Evolutionary conservation across 1,284 basidiomycete species (phyloP).

Genomic region (Irpex sp.): DNA sequence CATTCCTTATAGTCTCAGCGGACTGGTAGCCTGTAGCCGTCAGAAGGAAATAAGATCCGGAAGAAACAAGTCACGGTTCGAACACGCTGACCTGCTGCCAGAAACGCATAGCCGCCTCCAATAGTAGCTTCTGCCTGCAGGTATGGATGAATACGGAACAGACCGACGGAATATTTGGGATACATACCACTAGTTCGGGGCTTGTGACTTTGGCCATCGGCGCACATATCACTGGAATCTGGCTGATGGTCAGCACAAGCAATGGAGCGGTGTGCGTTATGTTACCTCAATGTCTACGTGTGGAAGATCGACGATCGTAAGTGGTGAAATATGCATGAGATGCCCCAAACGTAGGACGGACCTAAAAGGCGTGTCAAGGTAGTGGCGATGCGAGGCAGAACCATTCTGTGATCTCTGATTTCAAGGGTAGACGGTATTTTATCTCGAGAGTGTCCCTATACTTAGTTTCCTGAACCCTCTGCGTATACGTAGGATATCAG

Average conservation of each 20-base stretch:
- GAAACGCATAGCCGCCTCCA: conserved; percentile 70
- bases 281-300: conserved; percentile 7
- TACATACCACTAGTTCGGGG: conserved; percentile 51
- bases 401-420: neutral
- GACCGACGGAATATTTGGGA: conserved; percentile 2
- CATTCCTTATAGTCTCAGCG: conserved; percentile 38
- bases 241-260: conserved; percentile 36
- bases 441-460: too few relatives aligned
- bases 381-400: conserved; percentile 26
- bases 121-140: conserved; percentile 44
- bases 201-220: conserved; percentile 70
- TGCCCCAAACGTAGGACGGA: conserved; percentile 6
- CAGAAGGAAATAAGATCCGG: neutral
- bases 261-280: neutral
- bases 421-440: too few relatives aligned
- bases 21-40: conserved; percentile 39
- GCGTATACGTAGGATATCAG: too few relatives aligned
- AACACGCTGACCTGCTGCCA: conserved; percentile 45
- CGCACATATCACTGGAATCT: conserved; percentile 55
- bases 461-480: too few relatives aligned
- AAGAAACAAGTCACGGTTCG: neutral
- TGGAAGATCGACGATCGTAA: neutral
- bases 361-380: conserved; percentile 32
- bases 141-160: neutral
- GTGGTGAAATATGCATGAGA: neutral